A percentile compares a stretch with the other conserved stretches of the same genome.
Conservation (phyloP, 768 basidiomycete genomes). For the Suillus occidentalis region DNA sequence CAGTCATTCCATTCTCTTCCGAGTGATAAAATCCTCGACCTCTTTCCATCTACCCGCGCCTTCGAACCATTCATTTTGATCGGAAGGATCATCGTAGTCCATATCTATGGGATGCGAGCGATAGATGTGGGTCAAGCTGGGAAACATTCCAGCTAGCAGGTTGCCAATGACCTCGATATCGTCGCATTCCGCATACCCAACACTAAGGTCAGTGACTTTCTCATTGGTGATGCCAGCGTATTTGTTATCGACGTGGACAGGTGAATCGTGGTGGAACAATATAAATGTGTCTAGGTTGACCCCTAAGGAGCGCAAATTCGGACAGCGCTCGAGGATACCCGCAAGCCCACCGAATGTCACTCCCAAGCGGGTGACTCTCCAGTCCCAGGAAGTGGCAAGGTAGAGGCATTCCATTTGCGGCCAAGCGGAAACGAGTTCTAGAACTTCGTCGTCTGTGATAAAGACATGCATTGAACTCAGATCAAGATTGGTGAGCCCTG, state of each 20-base stretch:
- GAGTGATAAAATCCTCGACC: not conserved
- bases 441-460: not conserved
- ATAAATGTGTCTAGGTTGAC: constrained; percentile 1
- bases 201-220: not conserved
- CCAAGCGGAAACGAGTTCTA: not conserved
- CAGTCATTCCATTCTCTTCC: not conserved
- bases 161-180: not conserved
- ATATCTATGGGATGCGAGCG: not conserved
- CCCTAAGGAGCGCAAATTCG: not conserved
- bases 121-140: not conserved
- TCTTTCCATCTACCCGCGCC: not conserved
- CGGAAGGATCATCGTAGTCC: not conserved
- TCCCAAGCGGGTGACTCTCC: not conserved
- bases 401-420: not conserved
- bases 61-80: not conserved
- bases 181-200: not conserved
- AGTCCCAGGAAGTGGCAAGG: not conserved
- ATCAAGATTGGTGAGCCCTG: not conserved
- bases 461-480: not conserved
- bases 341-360: not conserved
- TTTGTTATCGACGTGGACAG: not conserved
- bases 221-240: not conserved
- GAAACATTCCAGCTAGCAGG: not conserved
- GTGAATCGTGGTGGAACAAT: not conserved
- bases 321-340: not conserved